Evolutionary conservation across 768 basidiomycete genomes (phyloP), one percentile per base, ranked within the genome.

Genomic region (Glaciozyma antarctica): DNA sequence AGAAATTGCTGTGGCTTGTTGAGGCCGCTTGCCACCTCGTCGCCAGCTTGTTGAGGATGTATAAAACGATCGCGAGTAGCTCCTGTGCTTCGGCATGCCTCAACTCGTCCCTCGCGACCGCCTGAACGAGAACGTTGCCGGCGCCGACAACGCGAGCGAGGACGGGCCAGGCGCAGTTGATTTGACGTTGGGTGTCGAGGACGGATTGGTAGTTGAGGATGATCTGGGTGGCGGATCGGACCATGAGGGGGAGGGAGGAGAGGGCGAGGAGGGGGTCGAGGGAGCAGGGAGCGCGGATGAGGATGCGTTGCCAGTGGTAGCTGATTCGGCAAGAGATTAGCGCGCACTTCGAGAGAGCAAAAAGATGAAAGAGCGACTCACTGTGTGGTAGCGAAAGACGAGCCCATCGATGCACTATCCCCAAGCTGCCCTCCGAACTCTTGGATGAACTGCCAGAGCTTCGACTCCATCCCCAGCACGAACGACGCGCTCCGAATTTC

Each of bases 161-260:
- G 41, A 61, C 60, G 17, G 51, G n/a, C 60, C 60, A 61, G 21
- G 43, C 58, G 21, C 45, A 47, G 45, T 58, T 58, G 51, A 53
- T 51, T 49, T 41, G 26, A 2, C 60, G 51, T 19, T 49, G 49
- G 4, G 38, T 30, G 49, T n/a, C 32, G 60, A 61, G 52, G 16
- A 52, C 15, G 16, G 7, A 19, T 21, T 43, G 30, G 26, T 61
- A 61, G 38, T 52, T 38, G 5, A 3, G 13, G 38, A 61, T 17
- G 26, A 61, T 34, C 15, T 38, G 34, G 3, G 15, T 30, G n/a
- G 60, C 60, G 4, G 60, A 52, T 16, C 60, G 60, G 3, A 51
- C n/a, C 13, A 61, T 49, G 51, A 61, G 21, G 17, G 60, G 28
- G 21, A 61, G 60, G 28, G 60, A 61, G 16, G 60, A 61, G 24